Base-by-base conservation (phyloP, 331 rosid species). In the Ulmus americana region DNA sequence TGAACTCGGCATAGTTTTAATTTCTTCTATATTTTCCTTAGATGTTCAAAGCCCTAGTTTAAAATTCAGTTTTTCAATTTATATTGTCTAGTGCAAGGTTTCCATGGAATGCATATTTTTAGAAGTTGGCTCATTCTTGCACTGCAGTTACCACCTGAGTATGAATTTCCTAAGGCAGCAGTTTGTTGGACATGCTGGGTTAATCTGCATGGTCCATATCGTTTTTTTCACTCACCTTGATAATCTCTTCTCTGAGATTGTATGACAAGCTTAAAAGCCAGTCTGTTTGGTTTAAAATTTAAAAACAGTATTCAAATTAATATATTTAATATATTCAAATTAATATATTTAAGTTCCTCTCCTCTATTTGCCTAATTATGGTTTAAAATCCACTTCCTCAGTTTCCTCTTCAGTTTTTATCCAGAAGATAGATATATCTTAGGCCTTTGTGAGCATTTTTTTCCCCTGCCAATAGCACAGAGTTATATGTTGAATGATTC, bases 311-410 rank as follows among this genome's bases (percentile, higher is more conserved):
- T 60, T 42, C 28, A 43, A 13, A 8, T 45, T 41, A 20, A 49
- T 0, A 52, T 38, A 8, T 59, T 59, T 69, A 20, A 4, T 20
- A 20, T 20, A 14, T 60, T 42, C 28, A 43, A 13, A 8, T 39
- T 41, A 20, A 49, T 0, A 52, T 38, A 8, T 59, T 59, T 69
- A 20, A 10, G 40, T 45, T 7, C 6, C 41, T 63, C 13, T 39
- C 13, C 22, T 54, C 2, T 12, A 57, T 7, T 15, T 42, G 55
- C 65, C 35, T 59, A 44, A 63, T 49, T 68, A 14, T 49, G 55
- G 59, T 50, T 58, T 65, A 63, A 49, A 45, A 39, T 35, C 41
- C 60, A 40, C 64, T 55, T 49, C 51, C 7, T 7, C 62, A 64
- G 59, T 28, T 28, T 28, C 35, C 35, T 52, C 46, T 65, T 63